phyloP scores from a whole-genome alignment of 768 basidiomycete genomes.

The Phlebiopsis gigantea region DNA sequence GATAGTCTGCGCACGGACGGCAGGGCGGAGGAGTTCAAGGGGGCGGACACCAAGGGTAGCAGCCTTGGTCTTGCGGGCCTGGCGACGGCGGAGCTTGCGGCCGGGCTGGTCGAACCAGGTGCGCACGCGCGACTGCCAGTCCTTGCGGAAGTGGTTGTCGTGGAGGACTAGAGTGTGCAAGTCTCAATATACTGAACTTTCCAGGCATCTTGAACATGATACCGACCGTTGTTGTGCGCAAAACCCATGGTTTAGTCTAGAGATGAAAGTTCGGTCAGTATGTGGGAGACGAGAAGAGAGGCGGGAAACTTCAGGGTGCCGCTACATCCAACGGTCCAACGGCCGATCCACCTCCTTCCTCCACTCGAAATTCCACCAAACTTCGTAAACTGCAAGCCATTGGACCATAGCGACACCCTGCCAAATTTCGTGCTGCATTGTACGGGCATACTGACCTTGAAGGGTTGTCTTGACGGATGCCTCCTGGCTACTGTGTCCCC shows the following conservation, averaged over 20 bases:
- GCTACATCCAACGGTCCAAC: slow-evolving; percentile 22
- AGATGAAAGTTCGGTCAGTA: slow-evolving; percentile 17
- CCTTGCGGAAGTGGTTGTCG: slow-evolving; percentile 96
- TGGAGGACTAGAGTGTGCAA: slow-evolving; percentile 61
- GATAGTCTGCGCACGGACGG: slow-evolving; percentile 92
- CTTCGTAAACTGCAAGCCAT: slow-evolving; percentile 8
- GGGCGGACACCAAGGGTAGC: slow-evolving; percentile 89
- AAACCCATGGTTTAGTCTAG: slow-evolving; percentile 68
- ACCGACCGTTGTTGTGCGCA: slow-evolving; percentile 72
- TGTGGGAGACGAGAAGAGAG: slow-evolving; percentile 8
- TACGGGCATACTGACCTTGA: slow-evolving; percentile 31
- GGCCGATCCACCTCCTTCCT: slow-evolving; percentile 22
- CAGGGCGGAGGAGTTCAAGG: slow-evolving; percentile 87
- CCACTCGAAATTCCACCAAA: slow-evolving; percentile 11
- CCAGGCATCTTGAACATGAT: not conserved
- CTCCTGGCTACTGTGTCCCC: slow-evolving; percentile 3
- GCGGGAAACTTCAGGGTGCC: slow-evolving; percentile 10
- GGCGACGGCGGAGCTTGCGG: slow-evolving; percentile 92
- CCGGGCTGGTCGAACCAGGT: slow-evolving; percentile 99
- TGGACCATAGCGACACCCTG: slow-evolving; percentile 16
- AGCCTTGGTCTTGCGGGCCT: slow-evolving; percentile 88
- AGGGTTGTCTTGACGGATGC: slow-evolving; percentile 27
- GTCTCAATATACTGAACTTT: not conserved
- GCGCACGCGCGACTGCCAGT: slow-evolving; percentile 95
- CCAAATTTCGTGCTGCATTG: slow-evolving; percentile 16